phyloP scores from a whole-genome alignment of 768 basidiomycete genomes.

The Termitomyces eurrhizus region DNA sequence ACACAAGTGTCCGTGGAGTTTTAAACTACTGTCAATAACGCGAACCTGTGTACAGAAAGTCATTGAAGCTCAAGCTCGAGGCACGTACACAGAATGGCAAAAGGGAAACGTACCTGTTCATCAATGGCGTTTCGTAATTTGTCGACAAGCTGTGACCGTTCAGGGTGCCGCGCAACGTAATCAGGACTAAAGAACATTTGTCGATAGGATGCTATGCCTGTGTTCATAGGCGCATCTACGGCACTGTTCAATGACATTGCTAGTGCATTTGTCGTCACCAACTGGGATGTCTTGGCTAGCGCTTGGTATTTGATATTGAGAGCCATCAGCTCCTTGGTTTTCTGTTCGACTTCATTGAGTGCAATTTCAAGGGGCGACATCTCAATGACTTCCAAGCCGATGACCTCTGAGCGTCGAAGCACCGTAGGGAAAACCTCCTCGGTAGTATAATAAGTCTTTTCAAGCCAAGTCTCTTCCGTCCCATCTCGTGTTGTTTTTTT shows the following conservation, averaged over 20 bases:
- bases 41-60: slow-evolving; percentile 47
- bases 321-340: slow-evolving; percentile 71
- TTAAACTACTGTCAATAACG: slow-evolving; percentile 79
- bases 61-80: slow-evolving; percentile 1
- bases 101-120: slow-evolving; percentile 59
- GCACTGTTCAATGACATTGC: slow-evolving; percentile 85
- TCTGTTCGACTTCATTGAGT: slow-evolving; percentile 73
- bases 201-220: slow-evolving; percentile 77
- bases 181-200: slow-evolving; percentile 69
- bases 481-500: slow-evolving; percentile 62
- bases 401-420: slow-evolving; percentile 82
- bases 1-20: slow-evolving; percentile 78
- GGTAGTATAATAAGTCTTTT: slow-evolving; percentile 85
- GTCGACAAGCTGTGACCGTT: slow-evolving; percentile 66
- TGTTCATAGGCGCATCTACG: slow-evolving; percentile 77
- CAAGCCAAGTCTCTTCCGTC: slow-evolving; percentile 75
- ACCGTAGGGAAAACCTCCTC: slow-evolving; percentile 92
- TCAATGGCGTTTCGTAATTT: slow-evolving; percentile 74
- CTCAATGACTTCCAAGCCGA: slow-evolving; percentile 64
- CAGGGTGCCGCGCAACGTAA: slow-evolving; percentile 65
- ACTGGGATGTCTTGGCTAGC: slow-evolving; percentile 72
- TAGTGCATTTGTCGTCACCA: slow-evolving; percentile 72
- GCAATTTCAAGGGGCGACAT: slow-evolving; percentile 87
- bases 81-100: background rate
- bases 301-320: slow-evolving; percentile 70